Conservation (phyloP, 2,329 filamentous ascomycete species). For the Chaetomiaceae sp. region DNA sequence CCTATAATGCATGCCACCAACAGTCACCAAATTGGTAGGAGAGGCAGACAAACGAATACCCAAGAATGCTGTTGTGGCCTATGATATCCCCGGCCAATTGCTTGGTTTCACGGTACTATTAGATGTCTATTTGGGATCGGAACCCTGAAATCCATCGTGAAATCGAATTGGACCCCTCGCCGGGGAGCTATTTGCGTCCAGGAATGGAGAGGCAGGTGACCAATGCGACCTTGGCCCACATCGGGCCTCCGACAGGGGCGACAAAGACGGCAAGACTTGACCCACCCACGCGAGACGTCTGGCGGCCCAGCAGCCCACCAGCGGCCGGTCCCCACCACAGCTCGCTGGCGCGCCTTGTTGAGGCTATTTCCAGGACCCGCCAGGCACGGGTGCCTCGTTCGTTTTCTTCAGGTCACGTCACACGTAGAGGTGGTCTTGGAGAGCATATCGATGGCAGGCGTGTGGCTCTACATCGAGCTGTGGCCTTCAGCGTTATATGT, state of each 20-base stretch:
- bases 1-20: too few species aligned
- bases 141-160: neutral
- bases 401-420: constrained; percentile 1
- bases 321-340: neutral
- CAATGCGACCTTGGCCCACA: constrained; percentile 13
- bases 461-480: too few species aligned
- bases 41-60: too few species aligned
- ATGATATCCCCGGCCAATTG: too few species aligned
- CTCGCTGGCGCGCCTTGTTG: neutral
- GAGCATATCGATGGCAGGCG: too few species aligned
- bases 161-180: neutral
- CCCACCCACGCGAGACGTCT: constrained; percentile 4
- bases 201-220: constrained; percentile 14
- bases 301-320: neutral
- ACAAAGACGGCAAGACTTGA: constrained; percentile 5
- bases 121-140: neutral
- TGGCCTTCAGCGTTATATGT: too few species aligned
- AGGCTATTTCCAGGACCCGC: neutral
- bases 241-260: constrained; percentile 9
- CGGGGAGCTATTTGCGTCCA: neutral
- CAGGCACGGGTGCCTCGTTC: neutral
- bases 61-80: too few species aligned
- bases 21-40: too few species aligned
- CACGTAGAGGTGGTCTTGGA: neutral
- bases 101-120: neutral